phyloP scores from a whole-genome alignment of 176 grass and related monocot species.

The Lolium rigidum region DNA sequence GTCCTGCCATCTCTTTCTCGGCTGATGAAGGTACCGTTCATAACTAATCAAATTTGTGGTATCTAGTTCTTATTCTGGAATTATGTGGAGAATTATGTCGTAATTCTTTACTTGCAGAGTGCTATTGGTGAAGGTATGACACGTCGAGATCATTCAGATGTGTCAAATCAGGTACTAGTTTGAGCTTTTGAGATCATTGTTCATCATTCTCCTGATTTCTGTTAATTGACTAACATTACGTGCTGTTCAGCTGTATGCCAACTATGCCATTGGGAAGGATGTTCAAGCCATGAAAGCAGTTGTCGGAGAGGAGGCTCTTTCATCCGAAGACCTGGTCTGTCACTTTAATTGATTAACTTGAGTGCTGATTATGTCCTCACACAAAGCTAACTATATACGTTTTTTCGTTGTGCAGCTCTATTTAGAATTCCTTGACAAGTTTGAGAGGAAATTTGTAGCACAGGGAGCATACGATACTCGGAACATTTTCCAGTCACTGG shows the following conservation, averaged over 20 bases:
- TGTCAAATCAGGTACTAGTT: constrained; percentile 82
- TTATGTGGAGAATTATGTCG: background rate
- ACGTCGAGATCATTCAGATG: constrained; percentile 83
- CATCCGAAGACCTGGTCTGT: constrained; percentile 81
- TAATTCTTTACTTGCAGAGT: constrained; percentile 60
- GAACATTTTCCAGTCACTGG: constrained; percentile 98
- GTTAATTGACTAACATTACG: constrained; percentile 27
- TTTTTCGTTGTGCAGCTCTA: constrained; percentile 69
- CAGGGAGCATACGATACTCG: constrained; percentile 95
- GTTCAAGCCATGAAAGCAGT: constrained; percentile 98
- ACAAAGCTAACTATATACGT: background rate
- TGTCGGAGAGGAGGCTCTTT: constrained; percentile 92
- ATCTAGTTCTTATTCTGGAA: constrained; percentile 27
- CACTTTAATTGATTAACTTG: constrained; percentile 4
- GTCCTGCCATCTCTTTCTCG: constrained; percentile 90
- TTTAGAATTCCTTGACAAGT: constrained; percentile 97
- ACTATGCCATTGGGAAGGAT: constrained; percentile 92
- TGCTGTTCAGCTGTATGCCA: constrained; percentile 76
- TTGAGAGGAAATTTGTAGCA: constrained; percentile 93
- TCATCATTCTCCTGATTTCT: constrained; percentile 9
- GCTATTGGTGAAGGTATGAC: constrained; percentile 97
- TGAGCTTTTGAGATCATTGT: background rate
- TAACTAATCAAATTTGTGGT: constrained; percentile 11
- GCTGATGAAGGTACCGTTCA: constrained; percentile 74
- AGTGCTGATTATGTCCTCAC: background rate